Evolutionary conservation across 352 stramenopile species (phyloP).

Genomic region (Pythium grandisporangium): DNA sequence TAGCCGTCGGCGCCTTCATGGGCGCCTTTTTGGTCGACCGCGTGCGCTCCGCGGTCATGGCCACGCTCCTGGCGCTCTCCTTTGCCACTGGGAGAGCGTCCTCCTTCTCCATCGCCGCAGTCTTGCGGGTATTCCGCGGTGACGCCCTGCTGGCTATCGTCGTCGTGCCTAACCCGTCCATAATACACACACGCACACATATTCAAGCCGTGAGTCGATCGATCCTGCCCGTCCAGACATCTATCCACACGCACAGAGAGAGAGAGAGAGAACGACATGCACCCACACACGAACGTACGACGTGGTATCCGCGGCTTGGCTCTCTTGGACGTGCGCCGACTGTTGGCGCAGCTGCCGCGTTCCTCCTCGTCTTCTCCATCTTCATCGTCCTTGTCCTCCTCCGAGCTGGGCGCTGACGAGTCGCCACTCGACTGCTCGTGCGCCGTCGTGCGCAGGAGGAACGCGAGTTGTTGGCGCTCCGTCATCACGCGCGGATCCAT

Average conservation of each 20-base stretch:
- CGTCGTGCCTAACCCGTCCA: too few species aligned
- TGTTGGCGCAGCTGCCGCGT: too few species aligned
- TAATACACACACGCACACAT: too few species aligned
- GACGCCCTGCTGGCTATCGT: constrained; percentile 8
- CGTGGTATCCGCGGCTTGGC: constrained; percentile 16
- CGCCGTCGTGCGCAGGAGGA: constrained; percentile 59
- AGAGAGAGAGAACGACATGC: background rate
- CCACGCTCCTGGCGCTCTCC: too few species aligned
- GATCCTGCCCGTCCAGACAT: too few species aligned
- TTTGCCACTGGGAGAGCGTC: too few species aligned
- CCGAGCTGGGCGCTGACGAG: constrained; percentile 7
- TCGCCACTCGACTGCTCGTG: constrained; percentile 32
- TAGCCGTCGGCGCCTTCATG: constrained; percentile 2
- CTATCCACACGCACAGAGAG: background rate
- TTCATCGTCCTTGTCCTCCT: constrained; percentile 22
- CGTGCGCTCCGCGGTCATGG: constrained; percentile 2
- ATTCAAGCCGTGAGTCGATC: too few species aligned
- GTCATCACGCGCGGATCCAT: constrained; percentile 70
- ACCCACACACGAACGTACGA: constrained; percentile 3
- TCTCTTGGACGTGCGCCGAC: constrained; percentile 11
- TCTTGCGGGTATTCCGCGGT: constrained; percentile 7
- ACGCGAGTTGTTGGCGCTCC: constrained; percentile 70
- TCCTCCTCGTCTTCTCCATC: constrained; percentile 7
- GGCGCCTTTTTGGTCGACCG: constrained; percentile 3
- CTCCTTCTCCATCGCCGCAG: background rate